Percentiles rank a stretch among this genome's conserved stretches.
These are phyloP conservation scores for Chaetomiaceae sp. DNA, from an alignment of 2,329 filamentous ascomycete genomes.

Conservation along the genomic window DNA sequence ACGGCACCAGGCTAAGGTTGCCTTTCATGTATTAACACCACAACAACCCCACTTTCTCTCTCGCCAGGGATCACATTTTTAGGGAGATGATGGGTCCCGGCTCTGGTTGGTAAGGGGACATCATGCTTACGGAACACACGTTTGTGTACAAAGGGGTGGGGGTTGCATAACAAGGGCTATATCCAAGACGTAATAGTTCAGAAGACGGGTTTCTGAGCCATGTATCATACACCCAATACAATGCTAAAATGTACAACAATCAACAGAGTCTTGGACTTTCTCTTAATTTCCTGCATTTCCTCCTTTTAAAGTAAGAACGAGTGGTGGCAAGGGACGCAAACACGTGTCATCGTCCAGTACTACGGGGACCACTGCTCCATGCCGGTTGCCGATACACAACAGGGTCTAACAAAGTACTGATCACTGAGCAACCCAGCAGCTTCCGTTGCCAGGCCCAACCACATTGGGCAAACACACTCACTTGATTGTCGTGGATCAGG, in stretches of 20 bases:
- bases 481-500: too few species aligned
- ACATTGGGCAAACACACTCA: too few species aligned
- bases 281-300: too few species aligned
- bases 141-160: not conserved
- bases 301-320: too few species aligned
- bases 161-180: not conserved
- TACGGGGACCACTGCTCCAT: too few species aligned
- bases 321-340: too few species aligned
- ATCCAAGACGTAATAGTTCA: not conserved
- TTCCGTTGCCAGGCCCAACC: too few species aligned
- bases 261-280: too few species aligned
- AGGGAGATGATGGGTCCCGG: not conserved
- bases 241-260: conserved; percentile 6
- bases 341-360: too few species aligned
- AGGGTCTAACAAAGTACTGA: too few species aligned
- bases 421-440: too few species aligned
- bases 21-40: conserved; percentile 9
- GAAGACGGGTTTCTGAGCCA: not conserved
- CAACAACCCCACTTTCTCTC: conserved; percentile 2
- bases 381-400: too few species aligned
- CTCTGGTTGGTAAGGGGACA: not conserved
- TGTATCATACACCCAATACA: not conserved
- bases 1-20: not conserved
- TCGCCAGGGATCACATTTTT: not conserved
- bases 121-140: not conserved